These are phyloP conservation scores for Pseudogymnoascus sp. DNA, from an alignment of 2,329 filamentous ascomycete genomes.

Conservation along the genomic window DNA sequence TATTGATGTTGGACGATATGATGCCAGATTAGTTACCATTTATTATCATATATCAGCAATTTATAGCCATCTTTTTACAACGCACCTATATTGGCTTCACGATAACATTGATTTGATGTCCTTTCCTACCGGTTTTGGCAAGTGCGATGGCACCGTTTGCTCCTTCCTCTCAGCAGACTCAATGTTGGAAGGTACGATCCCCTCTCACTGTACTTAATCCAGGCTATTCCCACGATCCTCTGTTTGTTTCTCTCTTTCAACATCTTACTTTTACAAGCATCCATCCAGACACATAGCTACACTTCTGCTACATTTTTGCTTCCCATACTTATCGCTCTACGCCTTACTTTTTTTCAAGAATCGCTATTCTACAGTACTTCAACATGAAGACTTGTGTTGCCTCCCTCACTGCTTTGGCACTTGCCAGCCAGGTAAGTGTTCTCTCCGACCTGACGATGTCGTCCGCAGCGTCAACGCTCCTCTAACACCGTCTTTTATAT, in stretches of 20 bases:
- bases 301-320: not conserved
- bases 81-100: not conserved
- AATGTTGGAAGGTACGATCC: not conserved
- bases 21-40: not conserved
- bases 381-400: not conserved
- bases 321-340: not conserved
- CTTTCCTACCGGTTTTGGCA: not conserved
- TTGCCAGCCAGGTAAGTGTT: not conserved
- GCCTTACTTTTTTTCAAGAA: not conserved
- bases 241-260: not conserved
- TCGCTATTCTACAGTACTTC: not conserved
- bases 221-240: not conserved
- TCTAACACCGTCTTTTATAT: not conserved
- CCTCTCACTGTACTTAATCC: not conserved
- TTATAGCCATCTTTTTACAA: not conserved
- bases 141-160: not conserved
- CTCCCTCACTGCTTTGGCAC: not conserved
- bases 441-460: not conserved
- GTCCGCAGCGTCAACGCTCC: not conserved
- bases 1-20: not conserved
- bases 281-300: conserved; percentile 1
- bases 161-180: not conserved
- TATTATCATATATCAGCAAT: not conserved
- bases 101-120: not conserved
- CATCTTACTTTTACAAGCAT: conserved; percentile 6